A percentile compares a stretch with the other conserved stretches of the same genome.
Conservation (phyloP, 2,329 filamentous ascomycete genomes). For the Cytospora chrysosperma region DNA sequence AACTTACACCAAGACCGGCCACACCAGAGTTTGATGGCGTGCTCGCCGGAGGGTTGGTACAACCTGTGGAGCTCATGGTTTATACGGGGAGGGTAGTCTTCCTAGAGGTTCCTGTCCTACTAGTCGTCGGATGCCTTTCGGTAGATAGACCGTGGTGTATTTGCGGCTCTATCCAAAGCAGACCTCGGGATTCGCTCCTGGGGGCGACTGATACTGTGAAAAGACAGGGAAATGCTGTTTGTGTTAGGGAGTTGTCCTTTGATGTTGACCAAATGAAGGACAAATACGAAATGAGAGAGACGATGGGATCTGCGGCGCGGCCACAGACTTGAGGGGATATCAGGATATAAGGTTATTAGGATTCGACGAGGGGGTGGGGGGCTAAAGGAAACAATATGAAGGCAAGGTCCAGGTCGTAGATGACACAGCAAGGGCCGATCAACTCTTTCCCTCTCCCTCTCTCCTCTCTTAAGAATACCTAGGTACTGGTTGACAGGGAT, state of each 20-base stretch:
- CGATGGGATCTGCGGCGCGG: neutral
- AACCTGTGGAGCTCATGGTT: conserved; percentile 2
- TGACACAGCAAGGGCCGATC: neutral
- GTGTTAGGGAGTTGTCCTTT: neutral
- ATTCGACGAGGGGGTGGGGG: neutral
- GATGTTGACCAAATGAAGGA: neutral
- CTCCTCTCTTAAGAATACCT: neutral
- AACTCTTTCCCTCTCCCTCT: too few species aligned
- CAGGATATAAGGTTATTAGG: neutral
- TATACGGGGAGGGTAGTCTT: neutral
- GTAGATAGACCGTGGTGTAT: neutral
- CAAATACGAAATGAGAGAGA: neutral
- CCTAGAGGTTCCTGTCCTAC: neutral
- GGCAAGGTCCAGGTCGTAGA: neutral
- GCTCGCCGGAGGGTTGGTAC: neutral
- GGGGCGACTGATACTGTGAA: neutral
- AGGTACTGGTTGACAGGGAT: neutral
- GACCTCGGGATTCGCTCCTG: too few species aligned
- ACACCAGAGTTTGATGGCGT: conserved; percentile 18
- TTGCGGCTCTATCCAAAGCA: neutral
- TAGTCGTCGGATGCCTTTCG: neutral
- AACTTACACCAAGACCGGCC: conserved; percentile 20
- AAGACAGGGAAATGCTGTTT: neutral
- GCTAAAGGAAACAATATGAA: neutral
- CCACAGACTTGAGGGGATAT: neutral